phyloP scores from a whole-genome alignment of 140 eudicot species.

The Ambrosia hybrid region DNA sequence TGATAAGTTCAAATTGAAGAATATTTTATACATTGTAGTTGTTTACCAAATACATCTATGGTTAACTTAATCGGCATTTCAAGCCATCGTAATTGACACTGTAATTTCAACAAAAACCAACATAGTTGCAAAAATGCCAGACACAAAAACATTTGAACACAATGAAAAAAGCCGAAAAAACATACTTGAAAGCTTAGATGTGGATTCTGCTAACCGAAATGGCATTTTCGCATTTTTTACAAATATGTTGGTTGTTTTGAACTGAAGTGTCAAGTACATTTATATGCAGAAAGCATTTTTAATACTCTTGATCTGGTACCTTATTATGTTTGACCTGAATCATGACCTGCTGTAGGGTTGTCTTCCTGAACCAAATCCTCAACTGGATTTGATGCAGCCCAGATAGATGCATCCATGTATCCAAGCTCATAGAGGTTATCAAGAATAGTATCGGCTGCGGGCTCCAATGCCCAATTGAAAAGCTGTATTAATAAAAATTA shows the following conservation, averaged over 20 bases:
- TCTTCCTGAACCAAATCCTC: conserved; percentile 50
- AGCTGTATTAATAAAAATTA: conserved; percentile 41
- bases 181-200: neutral
- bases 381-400: conserved; percentile 72
- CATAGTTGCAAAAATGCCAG: conserved; percentile 25
- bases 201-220: neutral
- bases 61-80: neutral
- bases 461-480: conserved; percentile 88
- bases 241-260: conserved; percentile 22
- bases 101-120: conserved; percentile 23
- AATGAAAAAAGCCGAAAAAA: neutral
- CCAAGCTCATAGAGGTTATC: conserved; percentile 77
- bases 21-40: neutral
- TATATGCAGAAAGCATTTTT: conserved; percentile 8
- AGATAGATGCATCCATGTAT: conserved; percentile 67
- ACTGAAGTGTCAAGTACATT: conserved; percentile 13
- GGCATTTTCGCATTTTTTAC: conserved; percentile 10
- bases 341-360: conserved; percentile 17
- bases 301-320: conserved; percentile 12
- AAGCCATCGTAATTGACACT: conserved; percentile 10
- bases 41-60: neutral
- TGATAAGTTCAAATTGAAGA: neutral
- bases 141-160: conserved; percentile 8
- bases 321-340: neutral
- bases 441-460: conserved; percentile 75